Evolutionary conservation across 495 filamentous ascomycete species (phyloP), one percentile per base, ranked within the genome.

Genomic region (Tirmania nivea): DNA sequence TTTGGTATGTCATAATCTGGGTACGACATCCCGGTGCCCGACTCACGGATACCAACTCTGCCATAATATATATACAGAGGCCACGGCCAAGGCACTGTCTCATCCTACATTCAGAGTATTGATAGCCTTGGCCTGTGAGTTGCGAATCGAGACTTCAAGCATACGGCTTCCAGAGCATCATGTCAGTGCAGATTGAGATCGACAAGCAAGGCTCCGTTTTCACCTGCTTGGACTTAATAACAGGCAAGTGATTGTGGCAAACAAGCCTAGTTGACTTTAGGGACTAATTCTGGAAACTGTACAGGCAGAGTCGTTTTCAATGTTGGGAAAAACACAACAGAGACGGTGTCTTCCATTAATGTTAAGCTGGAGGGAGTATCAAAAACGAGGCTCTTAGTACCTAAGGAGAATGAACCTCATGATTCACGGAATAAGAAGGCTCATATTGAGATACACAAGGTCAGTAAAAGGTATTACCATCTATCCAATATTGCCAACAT

Each of bases 361-460:
- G 89, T 94, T 57, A 97, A 97, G 70, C 75, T 97, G 36, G 89
- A 97, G 65, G 90, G 88, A 52, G 87, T 64, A 49, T 61, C 62
- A 1, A 54, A 58, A 6, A 64, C 62, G 14, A 55, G 62, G 10
- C 52, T 65, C 20, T 39, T 52, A 34, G 21, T 49, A 1, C 61
- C 62, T 11, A 52, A 53, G 20, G 35, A 54, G 14, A 16, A 54
- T 10, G 71, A 74, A 25, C 25, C 7, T 31, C 25, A 31, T 31
- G 62, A 70, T 42, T 70, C 71, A 20, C 71, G 81, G 31, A 73
- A 70, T 60, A 73, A 73, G 60, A 71, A 70, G 55, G 73, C 76
- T 8, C 78, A 81, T 61, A 64, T 79, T 45, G 81, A 89, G 60
- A 76, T 93, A 11, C 83, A 85, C 54, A 87, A 90, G 72, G 86